Base-by-base conservation (phyloP, 2,329 filamentous ascomycete genomes). In the Macrophomina phaseolina region DNA sequence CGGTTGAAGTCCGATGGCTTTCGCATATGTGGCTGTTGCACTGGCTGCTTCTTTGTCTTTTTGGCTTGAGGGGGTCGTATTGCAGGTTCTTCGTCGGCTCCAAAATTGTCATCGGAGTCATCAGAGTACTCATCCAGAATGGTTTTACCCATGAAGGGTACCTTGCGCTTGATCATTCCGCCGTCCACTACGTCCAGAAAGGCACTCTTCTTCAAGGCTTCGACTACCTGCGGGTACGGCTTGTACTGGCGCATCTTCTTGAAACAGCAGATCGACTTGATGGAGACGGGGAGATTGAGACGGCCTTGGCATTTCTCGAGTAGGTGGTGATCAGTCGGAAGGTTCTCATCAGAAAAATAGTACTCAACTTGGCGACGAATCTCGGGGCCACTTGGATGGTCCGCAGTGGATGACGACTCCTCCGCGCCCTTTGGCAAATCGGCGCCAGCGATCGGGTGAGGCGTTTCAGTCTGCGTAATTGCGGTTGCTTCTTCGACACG, bases 321-420 rank as follows among this genome's bases (percentile, higher is more conserved):
- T 8, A 84, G 72, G 68, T 82, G 76, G 1, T 73, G 69, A 69
- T 84, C 82, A 0, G 69, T 73, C 2, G 75, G 73, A 3, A 84
- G 78, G 64, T 83, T 84, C 64, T 81, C 78, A 61, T 84, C 82
- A 23, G 80, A 81, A 74, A 84, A 84, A 73, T 83, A 84, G 73
- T 74, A 83, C 58, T 85, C 82, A 30, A 84, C 80, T 76, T 84
- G 70, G 28, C 66, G 67, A n/a, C 68, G 64, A 11, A 72, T 71
- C 28, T 70, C 67, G 5, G 71, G 67, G 11, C 68, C 67, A 28
- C 67, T 51, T 5, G 71, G 70, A n/a, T 71, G 69, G 9, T 71
- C 69, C 46, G 38, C 63, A 40, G 58, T 16, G 4, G 58, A 5
- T 6, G 51, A 14, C 7, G 55, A 28, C 14, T n/a, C 36, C 34